A percentile compares a stretch with the other conserved stretches of the same genome.
Evolutionary conservation across 140 eudicot genomes (phyloP).

Genomic region (Stevia rebaudiana): DNA sequence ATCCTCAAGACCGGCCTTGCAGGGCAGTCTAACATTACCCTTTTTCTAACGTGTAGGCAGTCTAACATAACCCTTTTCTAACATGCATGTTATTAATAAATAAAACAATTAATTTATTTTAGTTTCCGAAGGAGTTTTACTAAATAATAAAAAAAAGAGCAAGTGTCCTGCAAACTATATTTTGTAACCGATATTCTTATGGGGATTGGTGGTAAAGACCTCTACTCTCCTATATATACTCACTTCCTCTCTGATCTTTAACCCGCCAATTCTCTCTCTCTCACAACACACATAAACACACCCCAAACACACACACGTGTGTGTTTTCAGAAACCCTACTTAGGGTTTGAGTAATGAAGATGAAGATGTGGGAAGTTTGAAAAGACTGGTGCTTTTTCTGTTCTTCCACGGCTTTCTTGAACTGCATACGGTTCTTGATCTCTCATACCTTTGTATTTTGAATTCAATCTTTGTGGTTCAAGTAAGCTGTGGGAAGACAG

Average conservation of each 20-base stretch:
- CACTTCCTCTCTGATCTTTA: constrained; percentile 22
- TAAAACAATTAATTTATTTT: not conserved
- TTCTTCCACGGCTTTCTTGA: constrained; percentile 93
- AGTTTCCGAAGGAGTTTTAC: not conserved
- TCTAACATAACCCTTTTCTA: not conserved
- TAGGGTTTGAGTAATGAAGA: constrained; percentile 29
- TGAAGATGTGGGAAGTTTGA: not conserved
- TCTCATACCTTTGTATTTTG: not conserved
- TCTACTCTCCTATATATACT: constrained; percentile 45
- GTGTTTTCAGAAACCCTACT: constrained; percentile 20
- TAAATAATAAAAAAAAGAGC: constrained; percentile 3
- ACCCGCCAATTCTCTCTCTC: constrained; percentile 12
- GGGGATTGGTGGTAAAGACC: constrained; percentile 75
- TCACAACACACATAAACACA: no score
- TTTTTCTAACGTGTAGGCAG: no score
- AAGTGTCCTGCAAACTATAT: constrained; percentile 20
- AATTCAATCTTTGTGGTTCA: constrained; percentile 47
- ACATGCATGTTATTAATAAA: not conserved
- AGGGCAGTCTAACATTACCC: no score
- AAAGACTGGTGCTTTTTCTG: constrained; percentile 45
- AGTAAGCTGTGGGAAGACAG: constrained; percentile 88
- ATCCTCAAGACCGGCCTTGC: no score
- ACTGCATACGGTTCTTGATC: constrained; percentile 37
- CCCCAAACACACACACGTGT: not conserved
- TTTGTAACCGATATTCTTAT: constrained; percentile 56